Evolutionary conservation across 108 stramenopile genomes (phyloP), one percentile per base, ranked within the genome.

Genomic region (Stephanodiscus minutulus): DNA sequence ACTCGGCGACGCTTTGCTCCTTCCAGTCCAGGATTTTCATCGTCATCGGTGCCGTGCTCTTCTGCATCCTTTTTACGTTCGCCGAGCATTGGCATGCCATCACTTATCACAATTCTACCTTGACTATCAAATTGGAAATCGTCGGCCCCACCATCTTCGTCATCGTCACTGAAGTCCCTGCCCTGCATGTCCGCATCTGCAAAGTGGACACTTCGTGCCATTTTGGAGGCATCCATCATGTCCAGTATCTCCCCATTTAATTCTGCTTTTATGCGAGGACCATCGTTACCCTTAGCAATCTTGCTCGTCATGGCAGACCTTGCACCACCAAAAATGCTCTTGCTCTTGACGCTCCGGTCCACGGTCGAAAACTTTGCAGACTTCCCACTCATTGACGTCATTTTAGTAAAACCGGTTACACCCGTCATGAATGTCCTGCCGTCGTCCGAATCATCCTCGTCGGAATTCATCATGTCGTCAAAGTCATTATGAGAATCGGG

Each of bases 371-470:
- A 48, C 29, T 36, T 69, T 49, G 53, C 47, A 13, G 48, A 68
- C 53, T 76, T 80, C 12, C 85, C 81, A 24, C 82, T 77, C 83
- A 28, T 70, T 15, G 70, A 60, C 8, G 85, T 86, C 80, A 85
- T 61, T 46, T 73, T 75, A 22, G 86, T 84, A 22, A 83, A 83
- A n/a, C 88, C 86, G 7, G 93, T 90, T 35, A 71, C 73, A 22
- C 88, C 89, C 7, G 88, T 87, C 83, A 83, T 82, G 22, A 91
- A 82, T 20, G 90, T 94, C 20, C 70, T 64, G 5, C 91, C 94
- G 77, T 88, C 91, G 68, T 95, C 91, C 13, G 89, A 91, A 74
- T 92, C 94, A 47, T 90, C 90, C 74, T 95, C 94, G 55, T 95
- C 91, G 7, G 89, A 90, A 29, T 87, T 88, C 79, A 93, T 77